phyloP scores from a whole-genome alignment of 768 basidiomycete species.

The Leucosporidium creatinivorum region DNA sequence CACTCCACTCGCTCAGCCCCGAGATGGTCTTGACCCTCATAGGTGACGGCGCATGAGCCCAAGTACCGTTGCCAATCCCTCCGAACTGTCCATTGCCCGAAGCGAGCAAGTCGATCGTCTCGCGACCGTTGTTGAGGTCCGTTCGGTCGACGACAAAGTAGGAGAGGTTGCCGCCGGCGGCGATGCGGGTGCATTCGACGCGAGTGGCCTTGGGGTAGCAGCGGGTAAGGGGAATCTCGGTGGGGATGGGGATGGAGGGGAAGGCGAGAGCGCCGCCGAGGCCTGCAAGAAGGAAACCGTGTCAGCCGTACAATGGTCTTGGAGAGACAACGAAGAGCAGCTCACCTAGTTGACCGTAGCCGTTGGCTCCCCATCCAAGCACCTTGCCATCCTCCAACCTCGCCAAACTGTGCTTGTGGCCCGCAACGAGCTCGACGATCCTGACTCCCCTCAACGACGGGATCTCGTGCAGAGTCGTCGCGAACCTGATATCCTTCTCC shows the following conservation, averaged over 20 bases:
- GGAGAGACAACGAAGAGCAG: conserved; percentile 52
- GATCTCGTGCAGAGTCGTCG: conserved; percentile 65
- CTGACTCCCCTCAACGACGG: conserved; percentile 60
- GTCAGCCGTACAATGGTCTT: no score
- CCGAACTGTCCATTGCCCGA: conserved; percentile 21
- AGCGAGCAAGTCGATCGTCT: conserved; percentile 18
- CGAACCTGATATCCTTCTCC: conserved; percentile 53
- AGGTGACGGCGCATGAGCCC: conserved; percentile 63
- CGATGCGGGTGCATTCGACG: conserved; percentile 14
- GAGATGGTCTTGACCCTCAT: conserved; percentile 69
- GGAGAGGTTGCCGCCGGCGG: conserved; percentile 23
- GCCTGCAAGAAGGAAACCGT: neutral
- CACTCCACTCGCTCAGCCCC: conserved; percentile 71
- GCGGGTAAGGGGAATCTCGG: conserved; percentile 41
- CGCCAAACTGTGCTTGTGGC: conserved; percentile 64
- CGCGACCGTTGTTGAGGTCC: neutral
- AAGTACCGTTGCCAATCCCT: conserved; percentile 47
- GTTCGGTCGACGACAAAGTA: conserved; percentile 24
- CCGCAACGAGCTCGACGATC: conserved; percentile 64
- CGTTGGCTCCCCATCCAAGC: conserved; percentile 84
- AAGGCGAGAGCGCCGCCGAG: conserved; percentile 17
- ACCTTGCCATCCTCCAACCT: conserved; percentile 57
- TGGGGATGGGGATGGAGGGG: conserved; percentile 38
- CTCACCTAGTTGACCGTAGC: conserved; percentile 74
- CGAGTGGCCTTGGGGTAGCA: conserved; percentile 37